phyloP scores from a whole-genome alignment of 768 basidiomycete species.

The Hygrocybe coccinea region DNA sequence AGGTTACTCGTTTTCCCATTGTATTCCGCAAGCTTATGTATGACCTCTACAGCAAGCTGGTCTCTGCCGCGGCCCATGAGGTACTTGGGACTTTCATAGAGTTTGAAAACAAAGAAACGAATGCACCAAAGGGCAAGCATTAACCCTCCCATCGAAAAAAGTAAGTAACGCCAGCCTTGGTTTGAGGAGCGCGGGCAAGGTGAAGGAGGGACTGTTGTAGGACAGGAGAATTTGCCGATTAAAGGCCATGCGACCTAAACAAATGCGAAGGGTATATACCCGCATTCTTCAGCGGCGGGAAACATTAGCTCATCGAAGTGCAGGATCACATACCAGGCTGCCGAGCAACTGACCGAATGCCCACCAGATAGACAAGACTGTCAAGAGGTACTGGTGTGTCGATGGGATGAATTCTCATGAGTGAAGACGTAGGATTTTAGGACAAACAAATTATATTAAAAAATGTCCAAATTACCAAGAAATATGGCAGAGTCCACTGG shows the following conservation, averaged over 20 bases:
- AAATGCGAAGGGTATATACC: not conserved
- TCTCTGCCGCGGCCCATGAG: conserved; percentile 66
- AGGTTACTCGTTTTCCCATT: conserved; percentile 51
- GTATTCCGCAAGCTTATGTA: conserved; percentile 56
- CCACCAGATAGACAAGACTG: conserved; percentile 77
- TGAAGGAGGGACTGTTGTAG: conserved; percentile 18
- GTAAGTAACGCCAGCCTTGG: conserved; percentile 71
- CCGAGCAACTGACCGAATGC: conserved; percentile 68
- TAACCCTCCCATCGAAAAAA: conserved; percentile 67
- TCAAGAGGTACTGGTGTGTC: conserved; percentile 70
- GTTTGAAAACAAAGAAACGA: conserved; percentile 62
- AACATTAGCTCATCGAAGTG: no score
- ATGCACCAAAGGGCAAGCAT: conserved; percentile 59
- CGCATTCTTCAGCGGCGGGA: no score
- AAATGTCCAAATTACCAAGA: conserved; percentile 43
- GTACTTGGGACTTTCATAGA: conserved; percentile 68
- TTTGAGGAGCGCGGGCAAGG: conserved; percentile 49
- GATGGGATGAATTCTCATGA: conserved; percentile 72
- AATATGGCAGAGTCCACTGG: conserved; percentile 76
- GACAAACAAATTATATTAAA: not conserved
- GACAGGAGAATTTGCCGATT: conserved; percentile 63
- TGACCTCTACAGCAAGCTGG: conserved; percentile 53
- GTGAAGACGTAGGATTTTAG: not conserved
- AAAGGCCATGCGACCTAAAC: conserved; percentile 66
- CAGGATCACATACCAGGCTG: conserved; percentile 32